A percentile compares a stretch with the other conserved stretches of the same genome.
These are phyloP conservation scores for Xylaria sp. DNA, from an alignment of 2,329 filamentous ascomycete genomes.

Conservation along the genomic window DNA sequence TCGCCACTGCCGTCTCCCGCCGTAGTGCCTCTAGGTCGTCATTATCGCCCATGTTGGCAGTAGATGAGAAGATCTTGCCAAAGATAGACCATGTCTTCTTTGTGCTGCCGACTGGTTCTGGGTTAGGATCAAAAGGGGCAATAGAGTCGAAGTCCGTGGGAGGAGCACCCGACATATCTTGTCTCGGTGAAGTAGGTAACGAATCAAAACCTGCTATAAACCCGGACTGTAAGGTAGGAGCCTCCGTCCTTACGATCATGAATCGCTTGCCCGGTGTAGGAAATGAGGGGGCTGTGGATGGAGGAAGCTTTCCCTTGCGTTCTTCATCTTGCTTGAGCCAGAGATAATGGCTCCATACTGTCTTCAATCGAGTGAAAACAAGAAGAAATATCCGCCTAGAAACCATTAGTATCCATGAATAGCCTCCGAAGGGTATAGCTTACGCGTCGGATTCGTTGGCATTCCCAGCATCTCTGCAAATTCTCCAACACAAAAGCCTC, in stretches of 20 bases:
- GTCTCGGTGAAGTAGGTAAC: conserved; percentile 37
- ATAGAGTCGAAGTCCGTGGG: conserved; percentile 41
- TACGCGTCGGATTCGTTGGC: conserved; percentile 70
- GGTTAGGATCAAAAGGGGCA: conserved; percentile 15
- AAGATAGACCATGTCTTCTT: conserved; percentile 69
- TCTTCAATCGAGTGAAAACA: conserved; percentile 71
- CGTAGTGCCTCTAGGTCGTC: conserved; percentile 58
- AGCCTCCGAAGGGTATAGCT: conserved; percentile 44
- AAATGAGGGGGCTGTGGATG: conserved; percentile 80
- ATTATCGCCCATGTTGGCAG: conserved; percentile 43
- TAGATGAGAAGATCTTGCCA: conserved; percentile 64
- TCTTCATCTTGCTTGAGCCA: conserved; percentile 74
- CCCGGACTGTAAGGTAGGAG: conserved; percentile 53
- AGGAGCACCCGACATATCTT: conserved; percentile 32
- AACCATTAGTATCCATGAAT: conserved; percentile 33
- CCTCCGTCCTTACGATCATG: conserved; percentile 85
- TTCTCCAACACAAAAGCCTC: conserved; percentile 86
- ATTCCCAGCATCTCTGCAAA: conserved; percentile 76
- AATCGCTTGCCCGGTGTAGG: conserved; percentile 86
- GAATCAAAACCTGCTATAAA: conserved; percentile 58
- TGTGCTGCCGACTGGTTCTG: conserved; percentile 36
- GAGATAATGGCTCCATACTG: conserved; percentile 79
- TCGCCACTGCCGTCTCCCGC: conserved; percentile 55
- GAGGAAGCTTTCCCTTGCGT: conserved; percentile 56
- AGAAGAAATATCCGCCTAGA: conserved; percentile 72